These are phyloP conservation scores for Brassica incana DNA, from an alignment of 345 rosid genomes.

Conservation along the genomic window DNA sequence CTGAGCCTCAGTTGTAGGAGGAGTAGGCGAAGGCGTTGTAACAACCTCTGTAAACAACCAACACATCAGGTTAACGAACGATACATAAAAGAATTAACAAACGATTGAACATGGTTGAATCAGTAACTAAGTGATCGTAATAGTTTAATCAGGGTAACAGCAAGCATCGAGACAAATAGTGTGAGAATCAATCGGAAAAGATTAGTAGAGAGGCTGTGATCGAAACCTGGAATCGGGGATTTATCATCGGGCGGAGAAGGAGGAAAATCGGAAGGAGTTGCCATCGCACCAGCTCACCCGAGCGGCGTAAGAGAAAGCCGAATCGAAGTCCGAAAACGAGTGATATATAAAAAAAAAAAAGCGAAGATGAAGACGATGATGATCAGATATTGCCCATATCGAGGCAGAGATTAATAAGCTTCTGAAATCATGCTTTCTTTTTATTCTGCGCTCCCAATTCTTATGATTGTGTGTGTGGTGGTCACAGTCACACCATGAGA, in stretches of 20 bases:
- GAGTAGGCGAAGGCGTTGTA: constrained; percentile 22
- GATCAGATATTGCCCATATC: constrained; percentile 25
- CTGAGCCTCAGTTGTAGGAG: constrained; percentile 47
- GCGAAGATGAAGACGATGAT: not conserved
- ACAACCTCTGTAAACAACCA: constrained; percentile 47
- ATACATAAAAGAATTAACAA: not conserved
- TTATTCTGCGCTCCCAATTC: not conserved
- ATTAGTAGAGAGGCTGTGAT: not conserved
- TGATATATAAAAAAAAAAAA: not conserved
- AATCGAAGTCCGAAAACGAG: not conserved
- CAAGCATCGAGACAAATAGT: not conserved
- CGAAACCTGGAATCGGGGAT: constrained; percentile 29
- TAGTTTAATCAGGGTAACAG: not conserved
- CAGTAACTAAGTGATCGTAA: not conserved
- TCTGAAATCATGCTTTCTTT: not conserved
- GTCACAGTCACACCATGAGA: not conserved
- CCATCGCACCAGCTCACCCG: constrained; percentile 41
- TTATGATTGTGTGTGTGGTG: not conserved
- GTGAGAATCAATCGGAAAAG: not conserved
- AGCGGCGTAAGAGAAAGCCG: not conserved
- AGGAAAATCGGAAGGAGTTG: constrained; percentile 36
- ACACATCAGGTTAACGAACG: not conserved
- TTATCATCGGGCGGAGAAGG: constrained; percentile 23
- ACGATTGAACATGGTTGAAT: constrained; percentile 1
- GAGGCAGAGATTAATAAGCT: constrained; percentile 13